Evolutionary conservation across 148 eudicot genomes (phyloP), one percentile per base, ranked within the genome.

Genomic region (Vaccinium corymbosum): DNA sequence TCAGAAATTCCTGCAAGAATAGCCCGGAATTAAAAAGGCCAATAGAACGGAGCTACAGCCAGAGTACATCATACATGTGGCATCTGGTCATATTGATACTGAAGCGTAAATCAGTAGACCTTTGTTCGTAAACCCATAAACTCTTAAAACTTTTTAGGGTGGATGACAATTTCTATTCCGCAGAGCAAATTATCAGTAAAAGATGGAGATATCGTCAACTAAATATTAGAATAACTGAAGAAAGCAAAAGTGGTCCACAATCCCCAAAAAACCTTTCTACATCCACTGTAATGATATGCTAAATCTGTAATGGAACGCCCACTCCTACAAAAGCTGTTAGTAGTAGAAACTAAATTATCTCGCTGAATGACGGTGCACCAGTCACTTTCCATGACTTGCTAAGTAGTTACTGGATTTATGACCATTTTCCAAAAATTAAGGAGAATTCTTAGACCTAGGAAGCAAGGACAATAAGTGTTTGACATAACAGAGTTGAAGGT

Each of bases 1-100:
- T 92, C 56, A 97, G 90, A 85, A 85, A 90, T 77, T 97, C 99
- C 99, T 97, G 92, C 86, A 88, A 68, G 83, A 85, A 73, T 35
- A 42, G 80, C 42, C 70, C 76, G 82, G 71, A 38, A 76, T 85
- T 73, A 72, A 59, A 22, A 80, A 83, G 68, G 82, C 27, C 32
- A 20, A 46, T 22, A 15, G 19, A 17, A 35, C 38, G 78, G 78
- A 70, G 51, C 51, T 57, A 46, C 32, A 29, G 50, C 7, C 59
- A 70, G 10, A 81, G 61, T 66, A 27, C 32, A 14, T 55, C 32
- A 62, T 27, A 19, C 14, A 82, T 9, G 27, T 51, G 17, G 9
- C 55, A 49, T 83, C 12, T 82, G 53, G 25, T 35, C 78, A 20
- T 11, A 53, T 2, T 29, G 50, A 53, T 57, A 11, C 22, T 42